Percentiles rank a stretch among this genome's conserved stretches.
These are phyloP conservation scores for Hericium alpestre DNA, from an alignment of 768 basidiomycete genomes.

Conservation along the genomic window DNA sequence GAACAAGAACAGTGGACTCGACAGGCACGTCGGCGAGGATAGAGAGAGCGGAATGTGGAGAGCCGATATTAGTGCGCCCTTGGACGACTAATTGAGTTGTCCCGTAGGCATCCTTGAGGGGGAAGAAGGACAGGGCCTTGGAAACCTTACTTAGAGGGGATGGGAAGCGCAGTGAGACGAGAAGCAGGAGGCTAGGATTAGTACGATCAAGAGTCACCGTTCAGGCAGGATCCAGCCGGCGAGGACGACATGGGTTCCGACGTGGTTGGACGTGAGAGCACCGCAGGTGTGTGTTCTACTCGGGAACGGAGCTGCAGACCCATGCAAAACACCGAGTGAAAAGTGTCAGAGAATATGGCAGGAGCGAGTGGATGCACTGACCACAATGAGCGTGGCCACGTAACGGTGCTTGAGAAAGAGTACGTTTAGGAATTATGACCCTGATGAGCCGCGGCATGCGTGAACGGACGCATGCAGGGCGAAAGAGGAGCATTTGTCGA, in stretches of 20 bases:
- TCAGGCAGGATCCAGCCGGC: slow-evolving; percentile 77
- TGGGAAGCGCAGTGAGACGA: slow-evolving; percentile 19
- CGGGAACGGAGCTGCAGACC: slow-evolving; percentile 16
- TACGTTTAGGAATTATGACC: neutral
- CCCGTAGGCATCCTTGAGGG: slow-evolving; percentile 70
- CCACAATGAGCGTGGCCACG: neutral
- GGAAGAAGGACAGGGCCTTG: slow-evolving; percentile 73
- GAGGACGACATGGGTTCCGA: slow-evolving; percentile 41
- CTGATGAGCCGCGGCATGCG: neutral
- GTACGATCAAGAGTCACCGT: slow-evolving; percentile 43
- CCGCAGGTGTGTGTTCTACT: slow-evolving; percentile 18
- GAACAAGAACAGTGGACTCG: slow-evolving; percentile 69
- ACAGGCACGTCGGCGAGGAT: slow-evolving; percentile 53
- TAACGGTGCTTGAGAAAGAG: neutral
- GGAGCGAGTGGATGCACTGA: neutral
- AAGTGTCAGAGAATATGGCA: neutral
- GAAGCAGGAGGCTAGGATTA: neutral
- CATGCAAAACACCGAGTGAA: slow-evolving; percentile 5
- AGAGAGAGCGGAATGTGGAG: slow-evolving; percentile 20
- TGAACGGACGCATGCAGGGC: neutral
- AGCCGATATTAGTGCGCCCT: slow-evolving; percentile 4
- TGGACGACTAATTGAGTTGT: slow-evolving; percentile 70
- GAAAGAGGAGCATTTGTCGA: neutral
- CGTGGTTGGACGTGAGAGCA: slow-evolving; percentile 12
- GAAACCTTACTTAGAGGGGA: slow-evolving; percentile 46